Conservation (phyloP, 2,329 filamentous ascomycete genomes). For the Biscogniauxia sp. region DNA sequence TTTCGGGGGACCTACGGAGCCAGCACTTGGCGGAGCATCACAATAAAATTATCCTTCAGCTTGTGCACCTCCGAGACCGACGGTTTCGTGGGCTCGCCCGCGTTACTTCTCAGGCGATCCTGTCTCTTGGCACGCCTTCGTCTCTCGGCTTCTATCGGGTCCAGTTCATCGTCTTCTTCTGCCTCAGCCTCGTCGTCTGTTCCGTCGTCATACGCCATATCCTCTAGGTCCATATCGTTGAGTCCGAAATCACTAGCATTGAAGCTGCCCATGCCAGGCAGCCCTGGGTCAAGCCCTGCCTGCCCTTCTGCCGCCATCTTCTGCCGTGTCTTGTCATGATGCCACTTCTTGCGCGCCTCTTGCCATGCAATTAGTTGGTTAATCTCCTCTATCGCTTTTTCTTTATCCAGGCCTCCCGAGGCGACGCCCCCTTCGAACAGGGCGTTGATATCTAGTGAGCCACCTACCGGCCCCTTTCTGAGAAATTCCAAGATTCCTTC, state of each 20-base stretch:
- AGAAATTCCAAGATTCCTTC: slow-evolving; percentile 94
- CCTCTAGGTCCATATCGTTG: slow-evolving; percentile 80
- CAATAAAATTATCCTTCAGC: slow-evolving; percentile 74
- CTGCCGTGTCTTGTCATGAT: slow-evolving; percentile 93
- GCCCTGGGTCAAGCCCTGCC: slow-evolving; percentile 45
- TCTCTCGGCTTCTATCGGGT: slow-evolving; percentile 85
- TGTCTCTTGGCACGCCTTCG: slow-evolving; percentile 73
- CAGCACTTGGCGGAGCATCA: slow-evolving; percentile 78
- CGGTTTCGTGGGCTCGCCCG: slow-evolving; percentile 83
- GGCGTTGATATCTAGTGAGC: slow-evolving; percentile 90
- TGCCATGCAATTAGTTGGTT: slow-evolving; percentile 89
- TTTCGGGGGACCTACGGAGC: slow-evolving; percentile 54
- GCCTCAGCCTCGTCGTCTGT: slow-evolving; percentile 64
- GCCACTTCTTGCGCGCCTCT: slow-evolving; percentile 94
- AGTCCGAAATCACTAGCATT: slow-evolving; percentile 85
- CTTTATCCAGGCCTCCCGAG: slow-evolving; percentile 65
- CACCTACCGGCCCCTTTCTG: slow-evolving; percentile 78
- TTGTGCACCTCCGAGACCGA: slow-evolving; percentile 75
- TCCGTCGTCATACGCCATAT: slow-evolving; percentile 77
- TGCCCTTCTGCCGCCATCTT: slow-evolving; percentile 92
- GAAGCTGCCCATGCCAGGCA: slow-evolving; percentile 59
- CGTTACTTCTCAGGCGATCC: slow-evolving; percentile 74
- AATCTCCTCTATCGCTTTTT: slow-evolving; percentile 74
- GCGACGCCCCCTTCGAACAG: slow-evolving; percentile 79
- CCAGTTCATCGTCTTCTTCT: slow-evolving; percentile 74